Base-by-base conservation (phyloP, 495 filamentous ascomycete genomes). In the Penicillium cosmopolitanum region DNA sequence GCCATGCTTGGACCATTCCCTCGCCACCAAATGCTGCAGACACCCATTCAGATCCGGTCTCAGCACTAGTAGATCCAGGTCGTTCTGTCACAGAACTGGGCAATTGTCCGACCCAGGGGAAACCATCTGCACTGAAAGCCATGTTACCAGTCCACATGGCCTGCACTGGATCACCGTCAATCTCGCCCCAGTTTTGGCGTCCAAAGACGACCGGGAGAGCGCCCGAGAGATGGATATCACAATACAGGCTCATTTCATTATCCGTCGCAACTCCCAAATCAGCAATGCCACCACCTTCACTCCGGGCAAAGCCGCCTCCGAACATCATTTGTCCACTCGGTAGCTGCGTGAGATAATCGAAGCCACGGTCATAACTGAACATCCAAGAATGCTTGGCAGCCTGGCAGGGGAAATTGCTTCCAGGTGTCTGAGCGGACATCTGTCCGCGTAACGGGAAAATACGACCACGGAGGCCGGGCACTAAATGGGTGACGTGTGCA, bases 91-190 rank as follows among this genome's bases (percentile, higher is more conserved):
- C 58, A 4, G 73, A 69, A 0, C 79, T 25, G 87, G 85, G 21
- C 69, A 72, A 0, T 85, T 86, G 16, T 90, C 89, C 85, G 81
- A 93, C 88, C 84, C 87, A 93, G 0, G 92, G 89, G 19, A 83
- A 71, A 0, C 81, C 75, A 66, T 95, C 92, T 0, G 85, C 72
- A 31, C 79, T 86, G 68, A 87, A 94, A 0, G 87, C 91, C 91
- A 93, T 95, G 55, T 90, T 89, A 0, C 92, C 92, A 0, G 87
- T 89, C 92, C 92, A 96, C 67, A 90, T 82, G 58, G 78, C 77
- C 36, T 79, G 79, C 0, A 89, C 82, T 10, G 73, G 51, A 34
- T 89, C 69, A 53, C 76, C 67, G 3, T 53, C 44, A 47, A 61
- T 68, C 53, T 51, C 36, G 42, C 59, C 75, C 74, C 63, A 82